Base-by-base conservation (phyloP, 2,329 filamentous ascomycete genomes). In the Claviceps sp. region DNA sequence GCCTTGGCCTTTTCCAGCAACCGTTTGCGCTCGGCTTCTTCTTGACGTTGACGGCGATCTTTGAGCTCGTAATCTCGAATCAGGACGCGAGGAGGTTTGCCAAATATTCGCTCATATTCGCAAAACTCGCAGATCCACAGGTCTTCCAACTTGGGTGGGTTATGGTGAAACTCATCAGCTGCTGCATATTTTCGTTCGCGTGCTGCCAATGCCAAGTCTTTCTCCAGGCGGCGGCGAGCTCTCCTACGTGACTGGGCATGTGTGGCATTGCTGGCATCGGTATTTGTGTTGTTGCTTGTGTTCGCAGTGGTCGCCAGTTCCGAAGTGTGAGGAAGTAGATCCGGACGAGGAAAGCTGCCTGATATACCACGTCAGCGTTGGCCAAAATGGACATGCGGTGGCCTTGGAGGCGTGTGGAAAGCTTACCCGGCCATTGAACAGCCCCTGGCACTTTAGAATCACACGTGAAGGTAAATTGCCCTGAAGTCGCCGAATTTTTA, bases 91-190 rank as follows among this genome's bases (percentile, higher is more conserved):
- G 93, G 93, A 2, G 86, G 86, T 50, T 77, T 77, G n/a, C 91
- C 91, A 64, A 95, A 97, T 48, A 98, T 96, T 50, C 82, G 81
- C 68, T 97, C 91, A 64, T 96, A 98, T 67, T 98, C 93, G 72
- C 93, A 98, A 65, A 97, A 97, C 62, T 96, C 88, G 69, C 93
- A 98, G 46, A 97, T 89, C 87, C 90, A 97, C 49, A 89, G 78
- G 55, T 95, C 87, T 57, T 88, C 85, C 1, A 60, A 59, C 36
- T 71, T 69, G 1, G 86, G 85, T 1, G 86, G 85, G 60, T 86
- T 83, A 60, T 86, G 82, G 55, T 80, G 80, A 65, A 93, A 94
- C 52, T 80, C 77, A 57, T 86, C 84, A 60, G 86, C 79, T 54
- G 93, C 86, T 61, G 87, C 78, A 46, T 86, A 78, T 53, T 85